A percentile compares a stretch with the other conserved stretches of the same genome.
phyloP scores from a whole-genome alignment of 306 rosid genomes.

The Ormosia emarginata region DNA sequence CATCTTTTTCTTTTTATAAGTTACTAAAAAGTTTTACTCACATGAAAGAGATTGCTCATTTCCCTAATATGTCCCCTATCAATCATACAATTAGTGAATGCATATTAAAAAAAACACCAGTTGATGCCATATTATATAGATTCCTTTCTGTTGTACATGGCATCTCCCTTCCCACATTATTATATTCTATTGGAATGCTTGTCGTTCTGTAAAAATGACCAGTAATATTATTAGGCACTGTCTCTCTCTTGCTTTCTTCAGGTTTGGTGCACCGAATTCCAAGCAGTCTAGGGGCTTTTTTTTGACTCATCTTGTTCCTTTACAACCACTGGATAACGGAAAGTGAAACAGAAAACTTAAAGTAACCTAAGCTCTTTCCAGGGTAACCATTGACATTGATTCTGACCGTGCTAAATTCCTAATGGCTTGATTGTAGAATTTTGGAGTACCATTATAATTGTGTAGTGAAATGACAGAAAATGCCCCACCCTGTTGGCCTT shows the following conservation, averaged over 20 bases:
- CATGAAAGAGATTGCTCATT: constrained; percentile 30
- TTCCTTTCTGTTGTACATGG: background rate
- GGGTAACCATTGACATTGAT: constrained; percentile 31
- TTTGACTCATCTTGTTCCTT: constrained; percentile 46
- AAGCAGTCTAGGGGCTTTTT: constrained; percentile 47
- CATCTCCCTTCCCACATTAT: background rate
- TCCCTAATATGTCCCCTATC: constrained; percentile 20
- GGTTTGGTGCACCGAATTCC: constrained; percentile 56
- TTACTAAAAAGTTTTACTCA: constrained; percentile 22
- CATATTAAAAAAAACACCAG: background rate
- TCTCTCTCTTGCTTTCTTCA: constrained; percentile 30
- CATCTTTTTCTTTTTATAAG: background rate
- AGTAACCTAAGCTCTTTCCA: constrained; percentile 13
- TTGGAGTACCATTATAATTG: constrained; percentile 8
- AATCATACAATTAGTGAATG: constrained; percentile 18
- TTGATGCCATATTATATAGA: background rate
- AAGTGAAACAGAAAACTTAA: constrained; percentile 15
- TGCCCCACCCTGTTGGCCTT: constrained; percentile 25
- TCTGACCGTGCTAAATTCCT: constrained; percentile 23
- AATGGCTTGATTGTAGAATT: constrained; percentile 13
- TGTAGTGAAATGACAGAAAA: constrained; percentile 21
- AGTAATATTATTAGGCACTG: constrained; percentile 12
- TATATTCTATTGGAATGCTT: constrained; percentile 20
- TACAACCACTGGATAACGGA: constrained; percentile 39
- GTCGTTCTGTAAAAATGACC: constrained; percentile 24